Conservation (phyloP, 2,329 filamentous ascomycete genomes). For the Colletotrichum sp. region DNA sequence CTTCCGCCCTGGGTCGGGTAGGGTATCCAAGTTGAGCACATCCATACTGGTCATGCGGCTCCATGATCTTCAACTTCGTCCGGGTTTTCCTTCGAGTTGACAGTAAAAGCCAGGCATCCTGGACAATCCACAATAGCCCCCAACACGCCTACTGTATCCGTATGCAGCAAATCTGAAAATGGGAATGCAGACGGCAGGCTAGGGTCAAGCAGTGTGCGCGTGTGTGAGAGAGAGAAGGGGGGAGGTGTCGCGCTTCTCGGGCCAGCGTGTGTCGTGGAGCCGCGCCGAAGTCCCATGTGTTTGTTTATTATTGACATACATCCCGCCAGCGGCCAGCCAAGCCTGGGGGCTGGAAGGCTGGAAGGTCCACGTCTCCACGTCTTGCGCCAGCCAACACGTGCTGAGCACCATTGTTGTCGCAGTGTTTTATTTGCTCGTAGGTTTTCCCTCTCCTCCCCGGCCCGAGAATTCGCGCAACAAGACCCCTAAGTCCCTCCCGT, state of each 20-base stretch:
- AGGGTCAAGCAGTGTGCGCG: not conserved
- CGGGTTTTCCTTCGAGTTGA: not conserved
- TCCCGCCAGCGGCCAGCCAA: not conserved
- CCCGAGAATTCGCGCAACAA: not conserved
- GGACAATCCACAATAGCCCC: not conserved
- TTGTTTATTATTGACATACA: not conserved
- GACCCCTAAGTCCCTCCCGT: not conserved
- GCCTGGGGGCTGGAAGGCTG: not conserved
- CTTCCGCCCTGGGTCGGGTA: not conserved
- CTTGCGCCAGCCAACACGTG: not conserved
- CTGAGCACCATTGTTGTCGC: not conserved
- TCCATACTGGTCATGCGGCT: not conserved
- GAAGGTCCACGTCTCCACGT: not conserved
- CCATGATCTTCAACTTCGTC: not conserved
- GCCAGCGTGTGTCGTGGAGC: not conserved
- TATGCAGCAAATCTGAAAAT: not conserved
- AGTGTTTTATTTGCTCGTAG: not conserved
- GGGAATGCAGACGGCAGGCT: not conserved
- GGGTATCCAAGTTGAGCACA: not conserved
- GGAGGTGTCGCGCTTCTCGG: not conserved
- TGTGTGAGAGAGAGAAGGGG: not conserved
- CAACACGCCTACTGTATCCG: not conserved
- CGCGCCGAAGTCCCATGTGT: not conserved
- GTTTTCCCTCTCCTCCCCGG: not conserved
- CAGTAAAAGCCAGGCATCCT: not conserved